Percentiles rank a stretch among this genome's conserved stretches.
Conservation (phyloP, 352 stramenopile species). For the Peronospora tabacina region DNA sequence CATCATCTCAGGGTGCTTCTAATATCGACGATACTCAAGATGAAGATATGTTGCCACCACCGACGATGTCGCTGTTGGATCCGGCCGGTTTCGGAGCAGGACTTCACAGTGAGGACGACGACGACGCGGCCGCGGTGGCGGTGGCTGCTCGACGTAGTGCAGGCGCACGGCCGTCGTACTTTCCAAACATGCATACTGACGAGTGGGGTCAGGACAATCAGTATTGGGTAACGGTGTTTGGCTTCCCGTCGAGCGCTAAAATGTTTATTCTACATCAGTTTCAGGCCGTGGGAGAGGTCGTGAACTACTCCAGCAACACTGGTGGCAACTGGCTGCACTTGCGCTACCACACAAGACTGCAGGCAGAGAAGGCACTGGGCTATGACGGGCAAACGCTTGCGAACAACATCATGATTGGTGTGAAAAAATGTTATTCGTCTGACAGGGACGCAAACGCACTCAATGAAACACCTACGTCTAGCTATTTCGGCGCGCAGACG, state of each 20-base stretch:
- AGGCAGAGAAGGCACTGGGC: slow-evolving; percentile 73
- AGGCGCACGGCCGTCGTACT: slow-evolving; percentile 27
- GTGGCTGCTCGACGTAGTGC: slow-evolving; percentile 18
- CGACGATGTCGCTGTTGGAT: slow-evolving; percentile 52
- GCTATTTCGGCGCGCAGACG: slow-evolving; percentile 40
- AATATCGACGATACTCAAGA: slow-evolving; percentile 29
- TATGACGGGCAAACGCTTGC: slow-evolving; percentile 57
- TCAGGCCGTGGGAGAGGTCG: slow-evolving; percentile 61
- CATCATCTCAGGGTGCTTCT: slow-evolving; percentile 7
- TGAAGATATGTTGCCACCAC: slow-evolving; percentile 47
- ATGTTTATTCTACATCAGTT: slow-evolving; percentile 71
- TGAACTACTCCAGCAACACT: slow-evolving; percentile 55
- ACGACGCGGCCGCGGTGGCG: slow-evolving; percentile 15
- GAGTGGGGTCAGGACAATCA: slow-evolving; percentile 74
- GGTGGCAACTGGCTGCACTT: slow-evolving; percentile 75
- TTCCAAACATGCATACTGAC: slow-evolving; percentile 49
- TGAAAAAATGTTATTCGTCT: slow-evolving; percentile 69
- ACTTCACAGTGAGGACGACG: slow-evolving; percentile 23
- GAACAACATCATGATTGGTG: slow-evolving; percentile 70
- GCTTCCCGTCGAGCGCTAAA: slow-evolving; percentile 55
- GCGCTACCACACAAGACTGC: slow-evolving; percentile 67
- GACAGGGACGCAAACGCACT: slow-evolving; percentile 48
- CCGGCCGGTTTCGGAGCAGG: slow-evolving; percentile 34
- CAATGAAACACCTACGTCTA: slow-evolving; percentile 50
- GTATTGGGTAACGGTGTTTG: slow-evolving; percentile 81